Base-by-base conservation (phyloP, 768 basidiomycete species). In the Hemileccinum impolitum region DNA sequence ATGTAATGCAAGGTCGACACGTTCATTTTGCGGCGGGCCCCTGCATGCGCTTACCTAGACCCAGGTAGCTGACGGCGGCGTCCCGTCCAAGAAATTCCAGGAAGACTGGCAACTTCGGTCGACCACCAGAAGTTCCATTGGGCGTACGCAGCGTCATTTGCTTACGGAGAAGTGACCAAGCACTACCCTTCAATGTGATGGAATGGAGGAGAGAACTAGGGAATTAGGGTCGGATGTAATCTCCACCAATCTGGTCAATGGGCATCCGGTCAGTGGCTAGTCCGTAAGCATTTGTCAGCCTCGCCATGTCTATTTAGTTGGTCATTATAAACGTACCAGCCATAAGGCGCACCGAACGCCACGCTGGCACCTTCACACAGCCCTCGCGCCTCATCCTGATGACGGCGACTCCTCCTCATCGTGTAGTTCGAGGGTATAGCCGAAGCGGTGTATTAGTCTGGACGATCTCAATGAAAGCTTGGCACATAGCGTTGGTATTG, bases 231-330 rank as follows among this genome's bases (percentile, higher is more conserved):
- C 44, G 43, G 48, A 45, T 50, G 49, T 46, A 47, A 54, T 54
- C 43, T 54, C 58, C 48, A 56, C 48, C 45, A 18, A 49, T 62
- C 39, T 46, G 56, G 56, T 48, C 19, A 43, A 38, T 30, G 52
- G 52, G 48, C 41, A 56, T 54, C 39, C 19, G 39, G 38, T 45
- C 49, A 34, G 55, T 43, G 45, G 50, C 51, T 55, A 47, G 39
- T 53, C 48, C 43, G 49, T 45, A 52, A 49, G 38, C 32, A 42
- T 55, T 60, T 51, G 59, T 68, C 64, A 68, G 50, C 52, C 18
- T 47, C 43, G 31, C 38, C 31, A 43, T 40, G 49, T 35, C 39
- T 18, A 36, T n/a, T 15, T 42, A 42, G 45, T 25, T n/a, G 28
- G 46, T 18, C 19, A 34, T 53, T 42, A 48, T 39, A 43, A 54